These are phyloP conservation scores for Fonsecaea pedrosoi DNA, from an alignment of 2,329 filamentous ascomycete genomes.

Conservation along the genomic window DNA sequence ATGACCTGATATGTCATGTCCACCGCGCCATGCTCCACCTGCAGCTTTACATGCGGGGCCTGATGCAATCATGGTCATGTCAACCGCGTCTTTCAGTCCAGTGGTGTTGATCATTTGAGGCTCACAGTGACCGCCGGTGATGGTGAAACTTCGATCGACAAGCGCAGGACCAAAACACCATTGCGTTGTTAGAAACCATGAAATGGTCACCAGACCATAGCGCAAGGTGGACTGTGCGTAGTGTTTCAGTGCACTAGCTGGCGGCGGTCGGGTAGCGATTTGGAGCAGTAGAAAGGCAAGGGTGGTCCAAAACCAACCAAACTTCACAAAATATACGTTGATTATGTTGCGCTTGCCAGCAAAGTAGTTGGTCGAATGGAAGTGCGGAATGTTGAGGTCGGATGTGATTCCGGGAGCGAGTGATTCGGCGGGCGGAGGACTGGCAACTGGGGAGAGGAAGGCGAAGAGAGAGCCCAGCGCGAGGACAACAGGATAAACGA, in stretches of 20 bases:
- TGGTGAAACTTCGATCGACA: constrained; percentile 87
- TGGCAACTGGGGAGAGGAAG: constrained; percentile 74
- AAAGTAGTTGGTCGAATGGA: constrained; percentile 70
- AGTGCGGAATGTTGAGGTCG: constrained; percentile 39
- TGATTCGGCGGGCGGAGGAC: constrained; percentile 49
- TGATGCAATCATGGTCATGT: constrained; percentile 66
- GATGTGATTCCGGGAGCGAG: constrained; percentile 43
- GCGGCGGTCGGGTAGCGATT: constrained; percentile 63
- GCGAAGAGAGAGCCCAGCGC: constrained; percentile 83
- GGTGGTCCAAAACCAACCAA: constrained; percentile 92
- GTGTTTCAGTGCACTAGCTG: constrained; percentile 29
- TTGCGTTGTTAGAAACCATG: constrained; percentile 89
- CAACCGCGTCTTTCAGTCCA: constrained; percentile 28
- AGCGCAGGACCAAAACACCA: constrained; percentile 94
- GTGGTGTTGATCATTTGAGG: constrained; percentile 38
- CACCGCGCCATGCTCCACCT: constrained; percentile 87
- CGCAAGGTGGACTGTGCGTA: constrained; percentile 66
- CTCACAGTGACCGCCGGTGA: constrained; percentile 86
- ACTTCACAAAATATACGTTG: constrained; percentile 92
- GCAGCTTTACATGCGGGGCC: constrained; percentile 75
- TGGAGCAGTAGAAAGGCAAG: constrained; percentile 74
- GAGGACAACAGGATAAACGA: constrained; percentile 78
- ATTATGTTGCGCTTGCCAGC: constrained; percentile 91
- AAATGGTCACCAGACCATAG: constrained; percentile 73
- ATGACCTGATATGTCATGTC: constrained; percentile 94